Percentiles rank a stretch among this genome's conserved stretches.
These are phyloP conservation scores for Pestalotiopsis sp. DNA, from an alignment of 2,329 filamentous ascomycete genomes.

Conservation along the genomic window DNA sequence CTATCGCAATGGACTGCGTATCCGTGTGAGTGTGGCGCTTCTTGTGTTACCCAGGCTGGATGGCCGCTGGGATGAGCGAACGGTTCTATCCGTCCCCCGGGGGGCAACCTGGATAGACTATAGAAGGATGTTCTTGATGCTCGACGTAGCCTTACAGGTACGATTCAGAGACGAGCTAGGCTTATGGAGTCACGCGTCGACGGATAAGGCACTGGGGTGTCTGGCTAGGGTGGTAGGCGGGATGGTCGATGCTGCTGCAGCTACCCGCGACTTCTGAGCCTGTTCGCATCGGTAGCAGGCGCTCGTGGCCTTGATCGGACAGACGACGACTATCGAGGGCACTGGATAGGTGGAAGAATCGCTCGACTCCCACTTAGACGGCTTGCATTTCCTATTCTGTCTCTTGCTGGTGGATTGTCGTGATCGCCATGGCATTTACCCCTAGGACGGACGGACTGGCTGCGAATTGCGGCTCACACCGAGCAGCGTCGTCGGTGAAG, in stretches of 20 bases:
- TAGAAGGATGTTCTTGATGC: constrained; percentile 19
- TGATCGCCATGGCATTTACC: neutral
- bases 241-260: constrained; percentile 39
- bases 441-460: neutral
- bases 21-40: constrained; percentile 36
- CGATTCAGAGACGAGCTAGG: constrained; percentile 6
- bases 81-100: constrained; percentile 30
- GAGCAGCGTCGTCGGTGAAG: neutral
- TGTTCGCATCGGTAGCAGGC: constrained; percentile 37
- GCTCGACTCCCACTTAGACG: neutral
- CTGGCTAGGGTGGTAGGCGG: constrained; percentile 37
- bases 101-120: constrained; percentile 26
- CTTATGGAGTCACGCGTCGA: constrained; percentile 37
- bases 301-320: constrained; percentile 8
- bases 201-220: constrained; percentile 39
- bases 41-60: constrained; percentile 33
- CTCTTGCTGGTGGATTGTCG: neutral
- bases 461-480: neutral
- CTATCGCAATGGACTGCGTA: constrained; percentile 35
- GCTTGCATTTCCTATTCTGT: neutral
- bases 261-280: constrained; percentile 37
- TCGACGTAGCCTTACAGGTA: constrained; percentile 11
- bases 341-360: constrained; percentile 24
- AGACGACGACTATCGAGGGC: constrained; percentile 25
- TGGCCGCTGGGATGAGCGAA: constrained; percentile 26